phyloP scores from a whole-genome alignment of 257 asterid genomes.

The Scutellaria baicalensis region DNA sequence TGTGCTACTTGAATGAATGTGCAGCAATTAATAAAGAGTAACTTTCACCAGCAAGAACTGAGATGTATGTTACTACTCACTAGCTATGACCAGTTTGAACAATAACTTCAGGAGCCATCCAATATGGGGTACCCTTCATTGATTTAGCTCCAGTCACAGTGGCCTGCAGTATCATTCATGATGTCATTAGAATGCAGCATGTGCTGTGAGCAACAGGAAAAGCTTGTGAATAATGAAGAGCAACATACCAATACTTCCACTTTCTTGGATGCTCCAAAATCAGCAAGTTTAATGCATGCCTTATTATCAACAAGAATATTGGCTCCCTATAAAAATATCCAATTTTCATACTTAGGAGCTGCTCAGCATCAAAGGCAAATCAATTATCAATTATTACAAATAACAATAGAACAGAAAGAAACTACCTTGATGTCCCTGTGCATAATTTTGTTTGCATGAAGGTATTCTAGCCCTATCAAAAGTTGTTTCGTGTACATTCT shows the following conservation, averaged over 20 bases:
- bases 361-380: background rate
- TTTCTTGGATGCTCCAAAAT: constrained; percentile 94
- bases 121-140: constrained; percentile 96
- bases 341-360: background rate
- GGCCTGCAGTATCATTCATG: constrained; percentile 42
- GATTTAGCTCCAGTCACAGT: constrained; percentile 90
- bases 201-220: background rate
- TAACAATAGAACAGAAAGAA: background rate
- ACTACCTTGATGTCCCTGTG: constrained; percentile 91
- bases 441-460: constrained; percentile 80
- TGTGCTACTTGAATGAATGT: background rate
- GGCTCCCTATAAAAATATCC: constrained; percentile 57
- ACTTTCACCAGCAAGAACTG: background rate
- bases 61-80: constrained; percentile 42
- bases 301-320: constrained; percentile 88
- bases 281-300: constrained; percentile 96
- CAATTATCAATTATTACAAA: background rate
- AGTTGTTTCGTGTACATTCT: constrained; percentile 82
- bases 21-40: background rate
- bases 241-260: constrained; percentile 80
- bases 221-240: background rate
- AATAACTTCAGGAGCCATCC: constrained; percentile 99
- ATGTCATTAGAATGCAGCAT: background rate
- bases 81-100: constrained; percentile 89
- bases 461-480: constrained; percentile 71